Evolutionary conservation across 164 flowering plant species (phyloP).

Genomic region (Stephania yunnanensis): DNA sequence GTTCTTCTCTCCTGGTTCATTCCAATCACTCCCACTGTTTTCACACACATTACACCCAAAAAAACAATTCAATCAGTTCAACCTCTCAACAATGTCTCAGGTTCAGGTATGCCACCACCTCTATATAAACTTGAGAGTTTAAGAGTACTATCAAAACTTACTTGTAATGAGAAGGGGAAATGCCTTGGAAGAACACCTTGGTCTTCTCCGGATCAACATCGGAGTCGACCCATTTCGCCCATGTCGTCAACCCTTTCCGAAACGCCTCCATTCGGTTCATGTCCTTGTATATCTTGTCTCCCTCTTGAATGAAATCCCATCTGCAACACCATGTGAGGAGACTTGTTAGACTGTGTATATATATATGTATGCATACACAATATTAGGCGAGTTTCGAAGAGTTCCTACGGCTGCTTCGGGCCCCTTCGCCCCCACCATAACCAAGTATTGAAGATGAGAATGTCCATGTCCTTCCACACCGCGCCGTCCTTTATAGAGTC

Average conservation of each 20-base stretch:
- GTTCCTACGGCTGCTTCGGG: conserved; percentile 17
- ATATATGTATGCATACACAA: too few relatives aligned
- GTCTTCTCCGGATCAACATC: conserved; percentile 53
- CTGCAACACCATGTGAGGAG: conserved; percentile 26
- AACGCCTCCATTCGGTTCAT: conserved; percentile 69
- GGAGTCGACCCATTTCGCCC: conserved; percentile 70
- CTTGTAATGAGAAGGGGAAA: conserved; percentile 73
- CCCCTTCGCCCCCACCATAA: conserved; percentile 18
- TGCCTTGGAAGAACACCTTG: conserved; percentile 62
- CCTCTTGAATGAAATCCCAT: conserved; percentile 64
- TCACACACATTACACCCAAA: neutral
- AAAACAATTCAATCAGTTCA: too few relatives aligned
- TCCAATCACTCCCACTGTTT: conserved; percentile 33
- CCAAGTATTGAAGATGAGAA: conserved; percentile 40
- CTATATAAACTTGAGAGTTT: too few relatives aligned
- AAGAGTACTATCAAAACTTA: conserved; percentile 24
- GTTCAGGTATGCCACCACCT: too few relatives aligned
- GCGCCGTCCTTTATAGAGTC: conserved; percentile 31
- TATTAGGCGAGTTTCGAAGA: neutral
- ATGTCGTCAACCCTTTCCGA: conserved; percentile 60
- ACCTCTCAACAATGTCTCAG: too few relatives aligned
- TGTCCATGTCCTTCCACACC: conserved; percentile 31
- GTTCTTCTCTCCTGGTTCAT: conserved; percentile 16
- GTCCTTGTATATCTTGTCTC: conserved; percentile 41
- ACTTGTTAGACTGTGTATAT: too few relatives aligned